Conservation (phyloP, 148 eudicot species). For the Silene latifolia region DNA sequence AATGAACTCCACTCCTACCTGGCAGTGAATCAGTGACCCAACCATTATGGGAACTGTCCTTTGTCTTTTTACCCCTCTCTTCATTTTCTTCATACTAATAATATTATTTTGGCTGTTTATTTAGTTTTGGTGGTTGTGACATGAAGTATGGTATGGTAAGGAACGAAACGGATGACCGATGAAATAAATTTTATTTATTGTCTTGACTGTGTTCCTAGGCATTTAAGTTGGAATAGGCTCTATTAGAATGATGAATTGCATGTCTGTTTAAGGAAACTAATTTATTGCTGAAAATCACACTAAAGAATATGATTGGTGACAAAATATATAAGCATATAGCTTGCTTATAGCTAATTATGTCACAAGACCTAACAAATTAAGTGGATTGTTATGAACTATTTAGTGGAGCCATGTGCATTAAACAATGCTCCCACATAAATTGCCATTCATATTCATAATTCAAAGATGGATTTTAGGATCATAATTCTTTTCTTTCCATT, state of each 20-base stretch:
- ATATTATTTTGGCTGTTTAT: background rate
- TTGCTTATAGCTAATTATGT: background rate
- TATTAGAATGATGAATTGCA: constrained; percentile 15
- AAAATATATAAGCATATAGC: background rate
- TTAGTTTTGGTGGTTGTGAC: background rate
- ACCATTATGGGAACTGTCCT: constrained; percentile 14
- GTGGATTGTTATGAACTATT: constrained; percentile 2
- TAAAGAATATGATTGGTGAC: constrained; percentile 1
- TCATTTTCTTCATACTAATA: background rate
- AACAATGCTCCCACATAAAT: background rate
- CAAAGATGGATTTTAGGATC: too few relatives aligned
- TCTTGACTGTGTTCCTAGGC: constrained; percentile 11
- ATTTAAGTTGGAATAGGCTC: background rate
- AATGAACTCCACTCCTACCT: constrained; percentile 33
- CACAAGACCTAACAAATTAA: background rate
- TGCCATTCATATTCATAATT: background rate
- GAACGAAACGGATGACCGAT: background rate
- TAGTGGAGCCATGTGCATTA: constrained; percentile 2
- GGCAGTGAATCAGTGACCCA: constrained; percentile 18
- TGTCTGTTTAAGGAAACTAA: background rate
- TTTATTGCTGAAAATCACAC: background rate
- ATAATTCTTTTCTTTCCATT: too few relatives aligned
- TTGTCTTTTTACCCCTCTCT: background rate
- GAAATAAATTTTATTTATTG: constrained; percentile 19
- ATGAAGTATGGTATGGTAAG: constrained; percentile 12